These are phyloP conservation scores for Aspergillus baeticus DNA, from an alignment of 495 filamentous ascomycete species.

Conservation along the genomic window DNA sequence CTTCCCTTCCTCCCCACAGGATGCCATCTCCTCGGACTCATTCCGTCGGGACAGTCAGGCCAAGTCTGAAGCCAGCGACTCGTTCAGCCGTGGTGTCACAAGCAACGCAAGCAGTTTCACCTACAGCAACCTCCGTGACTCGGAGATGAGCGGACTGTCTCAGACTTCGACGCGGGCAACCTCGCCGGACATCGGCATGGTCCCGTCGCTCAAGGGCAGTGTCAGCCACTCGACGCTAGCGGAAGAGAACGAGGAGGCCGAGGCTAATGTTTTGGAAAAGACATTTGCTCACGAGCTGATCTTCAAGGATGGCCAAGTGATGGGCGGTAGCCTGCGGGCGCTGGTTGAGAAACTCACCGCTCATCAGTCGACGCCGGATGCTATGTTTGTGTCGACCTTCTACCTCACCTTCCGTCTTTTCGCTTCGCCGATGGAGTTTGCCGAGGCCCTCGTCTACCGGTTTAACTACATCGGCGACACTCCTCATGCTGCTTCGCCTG, in stretches of 20 bases:
- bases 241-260: slow-evolving; percentile 73
- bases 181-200: slow-evolving; percentile 67
- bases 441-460: slow-evolving; percentile 77
- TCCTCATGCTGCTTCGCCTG: slow-evolving; percentile 68
- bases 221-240: slow-evolving; percentile 60
- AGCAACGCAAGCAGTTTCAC: slow-evolving; percentile 69
- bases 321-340: slow-evolving; percentile 86
- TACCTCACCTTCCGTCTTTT: slow-evolving; percentile 98
- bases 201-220: slow-evolving; percentile 53
- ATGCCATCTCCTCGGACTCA: slow-evolving; percentile 12
- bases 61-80: slow-evolving; percentile 38
- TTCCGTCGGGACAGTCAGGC: slow-evolving; percentile 29
- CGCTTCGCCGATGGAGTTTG: slow-evolving; percentile 75
- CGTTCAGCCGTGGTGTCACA: slow-evolving; percentile 42
- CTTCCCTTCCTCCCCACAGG: slow-evolving; percentile 28
- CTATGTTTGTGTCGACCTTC: slow-evolving; percentile 90
- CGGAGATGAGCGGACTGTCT: slow-evolving; percentile 77
- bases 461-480: slow-evolving; percentile 89
- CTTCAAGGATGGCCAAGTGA: slow-evolving; percentile 94
- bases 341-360: slow-evolving; percentile 92
- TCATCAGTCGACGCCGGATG: slow-evolving; percentile 89
- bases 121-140: slow-evolving; percentile 71
- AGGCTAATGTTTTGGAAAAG: slow-evolving; percentile 78
- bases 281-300: slow-evolving; percentile 88
- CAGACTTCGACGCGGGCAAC: slow-evolving; percentile 86